Evolutionary conservation across 2,329 filamentous ascomycete species (phyloP), one percentile per base, ranked within the genome.

Genomic region (Colletotrichum viniferum): DNA sequence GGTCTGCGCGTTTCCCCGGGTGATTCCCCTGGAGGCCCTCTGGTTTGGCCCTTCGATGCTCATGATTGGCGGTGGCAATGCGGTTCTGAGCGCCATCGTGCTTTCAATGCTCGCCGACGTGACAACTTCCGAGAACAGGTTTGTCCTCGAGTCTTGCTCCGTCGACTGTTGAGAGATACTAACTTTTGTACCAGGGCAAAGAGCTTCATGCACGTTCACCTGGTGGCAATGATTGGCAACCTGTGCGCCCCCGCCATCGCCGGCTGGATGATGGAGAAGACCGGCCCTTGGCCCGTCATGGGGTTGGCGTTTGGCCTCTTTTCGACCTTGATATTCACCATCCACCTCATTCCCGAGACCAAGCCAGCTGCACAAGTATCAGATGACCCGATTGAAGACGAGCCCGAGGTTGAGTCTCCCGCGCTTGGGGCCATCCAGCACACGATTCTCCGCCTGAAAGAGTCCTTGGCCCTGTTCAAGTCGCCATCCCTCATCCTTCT

Each of bases 71-170:
- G 85, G 85, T 10, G 85, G 85, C 2, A 80, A 82, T 62, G 79
- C 81, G 5, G 82, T 84, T 8, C 65, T 82, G 2, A 34, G 70
- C 1, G 83, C 83, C 34, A 79, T 80, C 7, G 76, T 86, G 24
- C 81, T 79, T 48, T 83, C 84, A 24, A 84, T 86, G 56, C 78
- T 81, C 8, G 82, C 81, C 16, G 85, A 86, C 76, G 78, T 86
- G 18, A 81, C 84, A 1, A 81, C 82, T 2, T 83, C 85, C 43
- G 81, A 81, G 8, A 80, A 81, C 36, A 84, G 84, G 85, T 85
- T 76, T 5, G 34, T 61, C 21, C 60, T 9, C 13, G 16, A 5
- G 30, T 67, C 43, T 10, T 8, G 5, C 18, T 16, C 21, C 6
- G n/a, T 2, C n/a, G 21, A n/a, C 5, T 13, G 43, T 13, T 10